Conservation (phyloP, 257 asterid species). For the Solanum arcanum region DNA sequence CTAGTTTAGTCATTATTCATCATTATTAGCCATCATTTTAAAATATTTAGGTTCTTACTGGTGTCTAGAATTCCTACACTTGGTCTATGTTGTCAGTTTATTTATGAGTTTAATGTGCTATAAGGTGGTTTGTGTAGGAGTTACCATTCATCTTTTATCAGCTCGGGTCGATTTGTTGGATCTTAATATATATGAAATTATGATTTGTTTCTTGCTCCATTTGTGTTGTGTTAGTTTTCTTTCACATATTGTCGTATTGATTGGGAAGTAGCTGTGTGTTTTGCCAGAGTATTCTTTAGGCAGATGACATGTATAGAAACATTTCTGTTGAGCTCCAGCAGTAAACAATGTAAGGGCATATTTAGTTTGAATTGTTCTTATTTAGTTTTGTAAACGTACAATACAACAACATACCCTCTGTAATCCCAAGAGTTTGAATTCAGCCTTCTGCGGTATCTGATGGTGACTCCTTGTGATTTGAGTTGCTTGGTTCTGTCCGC, state of each 20-base stretch:
- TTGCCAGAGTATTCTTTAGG: not conserved
- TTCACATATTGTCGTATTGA: not conserved
- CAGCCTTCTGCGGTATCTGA: not conserved
- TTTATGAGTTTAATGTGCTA: not conserved
- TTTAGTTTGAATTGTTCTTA: not conserved
- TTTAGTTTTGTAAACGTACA: not conserved
- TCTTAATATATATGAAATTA: not conserved
- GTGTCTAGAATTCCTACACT: not conserved
- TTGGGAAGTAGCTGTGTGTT: not conserved
- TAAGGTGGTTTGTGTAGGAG: not conserved
- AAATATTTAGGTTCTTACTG: not conserved
- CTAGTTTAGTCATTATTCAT: conserved; percentile 9
- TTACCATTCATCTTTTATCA: not conserved
- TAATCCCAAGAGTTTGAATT: not conserved
- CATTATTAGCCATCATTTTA: not conserved
- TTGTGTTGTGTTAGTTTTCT: not conserved
- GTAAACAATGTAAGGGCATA: not conserved
- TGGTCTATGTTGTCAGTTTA: not conserved
- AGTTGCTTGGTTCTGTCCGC: not conserved
- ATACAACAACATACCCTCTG: not conserved
- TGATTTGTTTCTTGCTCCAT: not conserved
- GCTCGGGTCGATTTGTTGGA: not conserved
- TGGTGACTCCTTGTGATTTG: not conserved
- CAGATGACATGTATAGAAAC: not conserved
- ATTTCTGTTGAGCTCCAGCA: not conserved